Evolutionary conservation across 1,284 basidiomycete genomes (phyloP).

Genomic region (Cutaneotrichosporon sp.): DNA sequence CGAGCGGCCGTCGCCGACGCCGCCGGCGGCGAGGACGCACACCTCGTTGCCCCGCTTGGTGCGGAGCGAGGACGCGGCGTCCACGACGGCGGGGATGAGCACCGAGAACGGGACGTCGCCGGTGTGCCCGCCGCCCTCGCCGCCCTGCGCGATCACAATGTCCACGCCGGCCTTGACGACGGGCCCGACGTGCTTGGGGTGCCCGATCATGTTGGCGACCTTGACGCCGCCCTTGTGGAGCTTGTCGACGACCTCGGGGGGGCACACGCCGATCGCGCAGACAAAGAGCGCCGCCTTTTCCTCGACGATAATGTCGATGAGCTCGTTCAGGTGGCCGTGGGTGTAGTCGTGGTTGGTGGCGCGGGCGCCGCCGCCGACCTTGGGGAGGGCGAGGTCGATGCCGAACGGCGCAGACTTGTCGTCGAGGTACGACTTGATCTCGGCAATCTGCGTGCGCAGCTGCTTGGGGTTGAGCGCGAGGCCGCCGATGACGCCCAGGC

Average conservation of each 20-base stretch:
- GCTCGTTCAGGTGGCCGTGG: slow-evolving; percentile 67
- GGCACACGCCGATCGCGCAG: slow-evolving; percentile 76
- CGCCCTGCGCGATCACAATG: slow-evolving; percentile 83
- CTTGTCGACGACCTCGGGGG: slow-evolving; percentile 70
- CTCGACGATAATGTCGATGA: slow-evolving; percentile 83
- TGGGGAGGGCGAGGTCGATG: slow-evolving; percentile 80
- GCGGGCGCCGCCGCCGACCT: slow-evolving; percentile 75
- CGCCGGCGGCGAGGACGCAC: slow-evolving; percentile 80
- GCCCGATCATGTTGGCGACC: slow-evolving; percentile 84
- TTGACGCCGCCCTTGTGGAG: slow-evolving; percentile 78
- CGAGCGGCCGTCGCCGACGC: slow-evolving; percentile 80
- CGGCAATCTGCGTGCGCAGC: slow-evolving; percentile 63
- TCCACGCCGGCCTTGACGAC: slow-evolving; percentile 79
- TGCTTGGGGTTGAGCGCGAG: slow-evolving; percentile 44
- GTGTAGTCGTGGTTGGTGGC: slow-evolving; percentile 72
- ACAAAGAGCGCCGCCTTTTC: slow-evolving; percentile 81
- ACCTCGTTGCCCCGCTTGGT: slow-evolving; percentile 75
- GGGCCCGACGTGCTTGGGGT: slow-evolving; percentile 80
- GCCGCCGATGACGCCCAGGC: slow-evolving; percentile 70
- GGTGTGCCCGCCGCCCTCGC: slow-evolving; percentile 74
- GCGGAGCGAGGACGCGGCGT: slow-evolving; percentile 68
- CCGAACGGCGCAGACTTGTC: slow-evolving; percentile 67
- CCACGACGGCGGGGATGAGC: slow-evolving; percentile 69
- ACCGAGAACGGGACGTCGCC: slow-evolving; percentile 46
- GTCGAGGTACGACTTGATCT: slow-evolving; percentile 68